Evolutionary conservation across 2,329 filamentous ascomycete species (phyloP).

Genomic region (Trichophyton benhamiae): DNA sequence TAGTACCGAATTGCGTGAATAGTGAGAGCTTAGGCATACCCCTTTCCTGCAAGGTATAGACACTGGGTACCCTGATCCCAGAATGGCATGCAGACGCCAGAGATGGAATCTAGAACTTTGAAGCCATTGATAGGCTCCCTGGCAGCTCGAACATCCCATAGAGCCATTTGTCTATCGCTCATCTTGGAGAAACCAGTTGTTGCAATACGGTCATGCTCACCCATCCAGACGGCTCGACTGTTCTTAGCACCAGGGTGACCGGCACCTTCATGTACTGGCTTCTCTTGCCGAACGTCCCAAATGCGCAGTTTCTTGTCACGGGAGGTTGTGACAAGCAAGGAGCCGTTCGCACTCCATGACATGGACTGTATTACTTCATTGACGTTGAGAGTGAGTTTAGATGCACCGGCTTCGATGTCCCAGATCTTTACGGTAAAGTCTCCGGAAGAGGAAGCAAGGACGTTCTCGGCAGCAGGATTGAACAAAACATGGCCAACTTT

Average conservation of each 20-base stretch:
- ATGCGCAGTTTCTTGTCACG: constrained; percentile 96
- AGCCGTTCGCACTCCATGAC: constrained; percentile 86
- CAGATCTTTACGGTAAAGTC: constrained; percentile 93
- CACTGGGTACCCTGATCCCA: constrained; percentile 97
- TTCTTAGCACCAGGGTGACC: constrained; percentile 94
- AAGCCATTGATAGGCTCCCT: constrained; percentile 79
- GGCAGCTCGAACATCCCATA: constrained; percentile 82
- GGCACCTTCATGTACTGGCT: constrained; percentile 65
- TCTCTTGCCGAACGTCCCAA: constrained; percentile 94
- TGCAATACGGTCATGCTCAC: constrained; percentile 88
- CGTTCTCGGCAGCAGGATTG: constrained; percentile 90
- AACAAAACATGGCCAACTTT: constrained; percentile 98
- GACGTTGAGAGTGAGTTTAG: constrained; percentile 67
- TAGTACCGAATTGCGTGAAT: constrained; percentile 10
- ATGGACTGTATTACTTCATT: constrained; percentile 88
- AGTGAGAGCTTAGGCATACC: constrained; percentile 45
- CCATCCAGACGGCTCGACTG: constrained; percentile 92
- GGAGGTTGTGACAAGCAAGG: constrained; percentile 78
- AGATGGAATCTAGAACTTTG: constrained; percentile 83
- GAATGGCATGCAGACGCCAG: constrained; percentile 97
- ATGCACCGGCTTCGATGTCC: constrained; percentile 71
- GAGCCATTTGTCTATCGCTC: constrained; percentile 90
- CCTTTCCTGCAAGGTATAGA: constrained; percentile 92
- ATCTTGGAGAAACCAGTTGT: constrained; percentile 97
- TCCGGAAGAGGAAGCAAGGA: constrained; percentile 87